phyloP scores from a whole-genome alignment of 352 stramenopile genomes.

The Globisporangium emineosum region DNA sequence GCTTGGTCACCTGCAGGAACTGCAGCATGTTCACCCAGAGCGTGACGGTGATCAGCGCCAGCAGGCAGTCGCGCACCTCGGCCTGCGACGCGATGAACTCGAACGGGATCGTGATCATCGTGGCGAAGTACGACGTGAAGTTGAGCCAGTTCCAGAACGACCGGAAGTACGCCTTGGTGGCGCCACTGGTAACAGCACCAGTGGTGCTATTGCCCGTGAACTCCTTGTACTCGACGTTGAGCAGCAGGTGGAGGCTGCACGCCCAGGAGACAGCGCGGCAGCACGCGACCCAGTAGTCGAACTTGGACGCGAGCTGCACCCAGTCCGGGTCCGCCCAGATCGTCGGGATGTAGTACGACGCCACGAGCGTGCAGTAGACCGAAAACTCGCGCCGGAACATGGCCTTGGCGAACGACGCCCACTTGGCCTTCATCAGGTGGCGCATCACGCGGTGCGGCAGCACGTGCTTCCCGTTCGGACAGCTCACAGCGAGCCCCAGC shows the following conservation, averaged over 20 bases:
- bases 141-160: conserved; percentile 69
- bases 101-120: conserved; percentile 45
- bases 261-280: conserved; percentile 44
- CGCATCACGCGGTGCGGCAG: conserved; percentile 56
- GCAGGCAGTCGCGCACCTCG: conserved; percentile 40
- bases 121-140: conserved; percentile 40
- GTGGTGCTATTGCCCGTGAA: conserved; percentile 22
- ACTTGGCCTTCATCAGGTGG: conserved; percentile 53
- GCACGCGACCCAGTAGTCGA: conserved; percentile 45
- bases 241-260: conserved; percentile 48
- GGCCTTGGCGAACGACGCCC: conserved; percentile 46
- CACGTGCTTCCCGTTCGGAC: conserved; percentile 34
- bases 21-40: conserved; percentile 70
- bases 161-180: conserved; percentile 40
- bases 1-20: conserved; percentile 61
- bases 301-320: conserved; percentile 28
- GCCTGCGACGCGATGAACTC: conserved; percentile 35
- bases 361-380: conserved; percentile 43
- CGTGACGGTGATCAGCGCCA: conserved; percentile 55
- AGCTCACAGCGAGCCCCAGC: conserved; percentile 41
- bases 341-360: conserved; percentile 54
- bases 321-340: conserved; percentile 56
- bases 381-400: conserved; percentile 55
- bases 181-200: conserved; percentile 15
- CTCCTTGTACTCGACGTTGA: conserved; percentile 49